These are phyloP conservation scores for Dioszegia aurantiaca DNA, from an alignment of 768 basidiomycete genomes.

Conservation along the genomic window DNA sequence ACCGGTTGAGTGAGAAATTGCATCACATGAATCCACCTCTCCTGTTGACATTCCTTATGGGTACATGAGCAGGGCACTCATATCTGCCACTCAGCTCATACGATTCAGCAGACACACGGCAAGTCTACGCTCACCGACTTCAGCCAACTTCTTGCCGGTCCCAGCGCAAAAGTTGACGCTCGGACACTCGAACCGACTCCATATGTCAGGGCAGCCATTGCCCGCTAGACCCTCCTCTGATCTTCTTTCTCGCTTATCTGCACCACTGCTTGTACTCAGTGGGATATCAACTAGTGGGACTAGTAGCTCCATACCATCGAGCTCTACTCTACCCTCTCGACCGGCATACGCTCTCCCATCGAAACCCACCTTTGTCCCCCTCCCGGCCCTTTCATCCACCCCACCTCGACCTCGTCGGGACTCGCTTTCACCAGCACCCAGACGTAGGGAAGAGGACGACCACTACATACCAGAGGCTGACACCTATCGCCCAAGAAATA, in stretches of 20 bases:
- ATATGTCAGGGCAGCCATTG: not conserved
- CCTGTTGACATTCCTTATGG: no score
- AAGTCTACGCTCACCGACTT: no score
- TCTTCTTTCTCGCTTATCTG: constrained; percentile 5
- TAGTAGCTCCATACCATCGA: not conserved
- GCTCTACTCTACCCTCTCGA: constrained; percentile 6
- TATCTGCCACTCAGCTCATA: no score
- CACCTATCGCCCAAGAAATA: constrained; percentile 10
- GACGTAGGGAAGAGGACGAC: constrained; percentile 2
- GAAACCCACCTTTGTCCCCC: constrained; percentile 14
- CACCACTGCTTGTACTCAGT: not conserved
- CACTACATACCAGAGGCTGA: constrained; percentile 1
- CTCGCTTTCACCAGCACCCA: constrained; percentile 12
- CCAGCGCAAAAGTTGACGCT: not conserved
- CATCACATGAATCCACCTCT: no score
- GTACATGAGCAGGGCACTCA: no score
- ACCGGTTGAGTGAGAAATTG: not conserved
- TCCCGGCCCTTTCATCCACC: not conserved
- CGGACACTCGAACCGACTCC: constrained; percentile 2
- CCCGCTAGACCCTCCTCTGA: constrained; percentile 2
- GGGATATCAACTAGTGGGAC: not conserved
- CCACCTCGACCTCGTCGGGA: not conserved
- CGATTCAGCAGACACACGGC: no score
- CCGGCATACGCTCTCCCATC: constrained; percentile 19
- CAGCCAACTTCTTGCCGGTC: no score